Evolutionary conservation across 306 rosid species (phyloP).

Genomic region (Rosa persica): DNA sequence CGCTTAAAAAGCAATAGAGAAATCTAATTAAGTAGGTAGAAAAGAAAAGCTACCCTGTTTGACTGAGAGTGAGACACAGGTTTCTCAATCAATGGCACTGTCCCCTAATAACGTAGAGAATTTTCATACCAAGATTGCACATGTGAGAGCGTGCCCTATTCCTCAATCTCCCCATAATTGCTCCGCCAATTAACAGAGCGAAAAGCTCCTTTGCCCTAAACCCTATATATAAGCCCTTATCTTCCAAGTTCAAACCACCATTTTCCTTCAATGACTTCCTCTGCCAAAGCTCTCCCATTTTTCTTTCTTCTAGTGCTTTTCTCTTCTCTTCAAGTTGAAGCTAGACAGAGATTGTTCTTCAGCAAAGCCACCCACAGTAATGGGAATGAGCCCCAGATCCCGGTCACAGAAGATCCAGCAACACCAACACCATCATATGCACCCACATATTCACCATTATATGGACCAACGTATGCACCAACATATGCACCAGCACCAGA

Average conservation of each 20-base stretch:
- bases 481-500: slow-evolving; percentile 20
- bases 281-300: slow-evolving; percentile 32
- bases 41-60: slow-evolving; percentile 25
- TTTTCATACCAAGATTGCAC: slow-evolving; percentile 34
- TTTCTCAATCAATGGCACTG: not conserved
- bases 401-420: slow-evolving; percentile 17
- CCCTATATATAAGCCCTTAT: not conserved
- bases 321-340: slow-evolving; percentile 50
- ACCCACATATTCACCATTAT: not conserved
- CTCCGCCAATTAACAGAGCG: slow-evolving; percentile 13
- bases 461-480: not conserved
- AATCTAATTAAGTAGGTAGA: not conserved
- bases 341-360: slow-evolving; percentile 48
- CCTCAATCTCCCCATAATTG: slow-evolving; percentile 72
- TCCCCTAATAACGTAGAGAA: slow-evolving; percentile 28
- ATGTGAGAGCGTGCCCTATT: slow-evolving; percentile 41
- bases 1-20: slow-evolving; percentile 12
- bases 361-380: slow-evolving; percentile 43
- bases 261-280: slow-evolving; percentile 40
- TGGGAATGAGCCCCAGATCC: slow-evolving; percentile 22
- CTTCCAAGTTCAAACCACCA: not conserved
- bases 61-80: slow-evolving; percentile 9
- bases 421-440: not conserved
- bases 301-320: slow-evolving; percentile 37
- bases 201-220: not conserved